These are phyloP conservation scores for Yamadazyma triangularis DNA, from an alignment of 1,139 yeast species.

Conservation along the genomic window DNA sequence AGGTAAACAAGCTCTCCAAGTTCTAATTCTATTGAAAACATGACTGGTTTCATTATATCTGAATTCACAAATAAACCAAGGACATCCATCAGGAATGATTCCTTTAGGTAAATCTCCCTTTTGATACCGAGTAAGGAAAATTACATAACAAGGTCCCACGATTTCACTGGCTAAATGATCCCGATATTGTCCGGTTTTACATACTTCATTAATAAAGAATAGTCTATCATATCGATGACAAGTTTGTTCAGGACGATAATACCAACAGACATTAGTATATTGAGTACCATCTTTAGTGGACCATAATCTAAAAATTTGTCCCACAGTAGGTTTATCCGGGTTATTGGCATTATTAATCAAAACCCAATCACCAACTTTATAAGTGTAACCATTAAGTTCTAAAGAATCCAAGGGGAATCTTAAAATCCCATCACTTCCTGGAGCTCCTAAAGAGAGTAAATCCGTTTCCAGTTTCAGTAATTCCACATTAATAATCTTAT, in stretches of 20 bases:
- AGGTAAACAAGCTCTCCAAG: slow-evolving; percentile 98
- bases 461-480: slow-evolving; percentile 78
- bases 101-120: slow-evolving; percentile 86
- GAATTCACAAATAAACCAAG: slow-evolving; percentile 90
- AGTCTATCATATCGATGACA: slow-evolving; percentile 87
- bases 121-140: slow-evolving; percentile 89
- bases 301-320: slow-evolving; percentile 93
- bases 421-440: slow-evolving; percentile 48
- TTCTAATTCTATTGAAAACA: slow-evolving; percentile 88
- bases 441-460: slow-evolving; percentile 63
- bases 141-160: slow-evolving; percentile 90
- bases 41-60: slow-evolving; percentile 90
- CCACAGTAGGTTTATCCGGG: slow-evolving; percentile 83
- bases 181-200: slow-evolving; percentile 94
- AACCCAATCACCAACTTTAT: slow-evolving; percentile 94
- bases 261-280: slow-evolving; percentile 96
- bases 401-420: slow-evolving; percentile 77
- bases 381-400: slow-evolving; percentile 65
- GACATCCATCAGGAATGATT: slow-evolving; percentile 63
- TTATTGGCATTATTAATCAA: slow-evolving; percentile 83
- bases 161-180: slow-evolving; percentile 89
- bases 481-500: slow-evolving; percentile 61
- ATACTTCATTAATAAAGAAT: slow-evolving; percentile 90
- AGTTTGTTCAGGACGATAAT: slow-evolving; percentile 95
- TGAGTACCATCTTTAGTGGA: slow-evolving; percentile 75